Percentiles rank a stretch among this genome's conserved stretches.
These are phyloP conservation scores for Diddensiella transvaalensis DNA, from an alignment of 805 yeast genomes.

Conservation along the genomic window DNA sequence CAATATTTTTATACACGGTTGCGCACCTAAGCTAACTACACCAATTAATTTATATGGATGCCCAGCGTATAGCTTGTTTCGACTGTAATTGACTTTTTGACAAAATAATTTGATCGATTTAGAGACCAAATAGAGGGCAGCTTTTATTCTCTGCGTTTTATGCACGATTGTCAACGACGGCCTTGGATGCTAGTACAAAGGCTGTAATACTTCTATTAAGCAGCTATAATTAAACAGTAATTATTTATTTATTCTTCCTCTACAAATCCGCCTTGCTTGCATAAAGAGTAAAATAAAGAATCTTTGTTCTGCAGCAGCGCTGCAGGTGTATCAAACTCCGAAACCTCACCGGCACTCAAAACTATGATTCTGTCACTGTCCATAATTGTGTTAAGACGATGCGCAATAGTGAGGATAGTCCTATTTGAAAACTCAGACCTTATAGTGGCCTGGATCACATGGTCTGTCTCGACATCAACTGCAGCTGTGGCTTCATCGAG, in stretches of 20 bases:
- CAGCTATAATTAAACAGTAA: too few species aligned
- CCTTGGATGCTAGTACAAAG: too few species aligned
- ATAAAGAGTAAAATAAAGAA: constrained; percentile 69
- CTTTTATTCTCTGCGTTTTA: too few species aligned
- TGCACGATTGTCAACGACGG: too few species aligned
- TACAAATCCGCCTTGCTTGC: constrained; percentile 71
- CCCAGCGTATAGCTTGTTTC: too few species aligned
- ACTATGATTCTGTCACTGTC: constrained; percentile 80
- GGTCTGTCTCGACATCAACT: constrained; percentile 83
- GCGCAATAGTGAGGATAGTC: constrained; percentile 87
- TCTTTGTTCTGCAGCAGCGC: constrained; percentile 58
- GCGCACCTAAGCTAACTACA: too few species aligned
- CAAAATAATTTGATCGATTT: too few species aligned
- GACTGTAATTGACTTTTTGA: too few species aligned
- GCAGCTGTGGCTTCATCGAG: constrained; percentile 90
- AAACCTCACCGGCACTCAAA: constrained; percentile 66
- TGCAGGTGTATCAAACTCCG: constrained; percentile 73
- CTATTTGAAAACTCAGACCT: constrained; percentile 66
- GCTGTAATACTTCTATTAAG: too few species aligned
- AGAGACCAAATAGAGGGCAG: too few species aligned
- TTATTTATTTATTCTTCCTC: constrained; percentile 33
- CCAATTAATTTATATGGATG: too few species aligned
- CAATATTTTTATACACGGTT: too few species aligned
- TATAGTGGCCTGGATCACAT: constrained; percentile 74
- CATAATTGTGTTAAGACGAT: constrained; percentile 79